Evolutionary conservation across 140 eudicot genomes (phyloP).

Genomic region (Bidens hawaiensis): DNA sequence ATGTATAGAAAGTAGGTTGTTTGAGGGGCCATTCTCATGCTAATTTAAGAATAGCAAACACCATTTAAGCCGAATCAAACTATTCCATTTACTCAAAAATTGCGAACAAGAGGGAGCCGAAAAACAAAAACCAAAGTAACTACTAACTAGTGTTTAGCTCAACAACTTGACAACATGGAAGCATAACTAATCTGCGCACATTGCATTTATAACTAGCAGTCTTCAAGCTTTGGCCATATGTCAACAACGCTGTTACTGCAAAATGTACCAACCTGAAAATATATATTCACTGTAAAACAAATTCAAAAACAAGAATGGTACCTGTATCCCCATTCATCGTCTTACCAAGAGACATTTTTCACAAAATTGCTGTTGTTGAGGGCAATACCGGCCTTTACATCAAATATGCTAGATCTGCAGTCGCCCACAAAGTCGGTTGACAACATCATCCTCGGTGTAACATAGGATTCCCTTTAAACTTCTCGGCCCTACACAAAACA

Average conservation of each 20-base stretch:
- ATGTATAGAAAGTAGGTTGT: background rate
- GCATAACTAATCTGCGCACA: constrained; percentile 8
- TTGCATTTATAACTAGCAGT: background rate
- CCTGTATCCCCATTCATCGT: constrained; percentile 52
- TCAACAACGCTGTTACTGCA: constrained; percentile 82
- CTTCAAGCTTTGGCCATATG: constrained; percentile 55
- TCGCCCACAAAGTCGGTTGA: constrained; percentile 80
- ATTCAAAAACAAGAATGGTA: background rate
- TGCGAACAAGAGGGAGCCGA: constrained; percentile 10
- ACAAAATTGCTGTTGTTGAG: constrained; percentile 35
- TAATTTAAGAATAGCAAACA: background rate
- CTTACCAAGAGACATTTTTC: constrained; percentile 38
- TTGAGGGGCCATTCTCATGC: background rate
- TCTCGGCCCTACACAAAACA: constrained; percentile 42
- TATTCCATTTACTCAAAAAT: constrained; percentile 25
- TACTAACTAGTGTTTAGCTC: constrained; percentile 12
- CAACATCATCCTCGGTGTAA: constrained; percentile 85
- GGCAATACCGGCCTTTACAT: constrained; percentile 90
- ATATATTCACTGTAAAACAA: background rate
- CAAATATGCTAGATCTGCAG: constrained; percentile 72
- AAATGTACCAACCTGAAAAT: no score
- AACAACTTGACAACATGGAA: constrained; percentile 12
- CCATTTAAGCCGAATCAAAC: background rate
- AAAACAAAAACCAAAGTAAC: background rate
- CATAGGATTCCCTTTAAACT: constrained; percentile 79